Conservation (phyloP, 495 filamentous ascomycete genomes). For the Penicillium egyptiacum region DNA sequence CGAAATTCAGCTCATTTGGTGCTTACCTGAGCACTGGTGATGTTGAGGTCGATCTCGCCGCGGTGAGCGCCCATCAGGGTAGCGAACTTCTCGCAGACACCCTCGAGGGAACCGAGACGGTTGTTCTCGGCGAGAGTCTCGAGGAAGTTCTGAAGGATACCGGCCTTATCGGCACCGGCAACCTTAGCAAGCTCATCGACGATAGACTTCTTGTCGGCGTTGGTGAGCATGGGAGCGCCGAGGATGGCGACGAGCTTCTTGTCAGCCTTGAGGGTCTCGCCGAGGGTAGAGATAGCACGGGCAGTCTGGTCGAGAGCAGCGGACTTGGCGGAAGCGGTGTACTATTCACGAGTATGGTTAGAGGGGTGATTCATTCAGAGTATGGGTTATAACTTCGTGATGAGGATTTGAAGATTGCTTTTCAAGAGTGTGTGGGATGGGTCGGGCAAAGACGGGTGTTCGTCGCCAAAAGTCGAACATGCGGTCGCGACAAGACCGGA, state of each 20-base stretch:
- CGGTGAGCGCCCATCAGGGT: conserved; percentile 82
- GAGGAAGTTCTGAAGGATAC: conserved; percentile 93
- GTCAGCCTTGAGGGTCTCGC: conserved; percentile 73
- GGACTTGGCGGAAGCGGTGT: conserved; percentile 90
- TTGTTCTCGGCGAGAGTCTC: conserved; percentile 91
- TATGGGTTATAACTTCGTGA: not conserved
- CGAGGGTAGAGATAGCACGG: conserved; percentile 69
- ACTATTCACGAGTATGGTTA: conserved; percentile 53
- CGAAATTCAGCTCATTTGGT: not conserved
- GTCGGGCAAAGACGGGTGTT: conserved; percentile 23
- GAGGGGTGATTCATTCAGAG: not conserved
- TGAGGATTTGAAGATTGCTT: conserved; percentile 14
- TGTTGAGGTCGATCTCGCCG: conserved; percentile 88
- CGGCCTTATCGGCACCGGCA: conserved; percentile 65
- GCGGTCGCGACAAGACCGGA: conserved; percentile 3
- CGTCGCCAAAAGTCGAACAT: conserved; percentile 28
- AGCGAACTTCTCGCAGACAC: conserved; percentile 83
- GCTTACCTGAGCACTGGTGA: conserved; percentile 85
- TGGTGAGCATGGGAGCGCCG: conserved; percentile 72
- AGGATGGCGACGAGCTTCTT: conserved; percentile 74
- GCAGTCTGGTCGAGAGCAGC: conserved; percentile 78
- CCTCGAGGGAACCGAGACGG: conserved; percentile 76
- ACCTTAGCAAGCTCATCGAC: conserved; percentile 80
- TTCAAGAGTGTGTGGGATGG: conserved; percentile 20
- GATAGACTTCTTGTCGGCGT: conserved; percentile 78